Conservation (phyloP, 2,329 filamentous ascomycete genomes). For the Paraconiothyrium brasiliense region DNA sequence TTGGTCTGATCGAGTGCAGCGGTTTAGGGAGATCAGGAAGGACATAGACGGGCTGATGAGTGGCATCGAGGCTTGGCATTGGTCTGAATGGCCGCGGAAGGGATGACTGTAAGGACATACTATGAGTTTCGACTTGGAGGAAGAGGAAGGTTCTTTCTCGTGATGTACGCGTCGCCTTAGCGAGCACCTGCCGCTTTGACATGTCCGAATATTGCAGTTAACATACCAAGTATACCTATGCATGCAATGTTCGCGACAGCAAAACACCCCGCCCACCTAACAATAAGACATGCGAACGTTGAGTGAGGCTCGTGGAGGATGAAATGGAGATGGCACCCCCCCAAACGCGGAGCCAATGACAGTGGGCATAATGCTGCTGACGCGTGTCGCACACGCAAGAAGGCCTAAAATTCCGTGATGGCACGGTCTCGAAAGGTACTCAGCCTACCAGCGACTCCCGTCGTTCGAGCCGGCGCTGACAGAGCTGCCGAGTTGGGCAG, state of each 20-base stretch:
- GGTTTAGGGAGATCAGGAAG: neutral
- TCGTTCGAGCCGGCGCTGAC: conserved; percentile 9
- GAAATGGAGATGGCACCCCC: neutral
- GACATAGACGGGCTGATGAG: neutral
- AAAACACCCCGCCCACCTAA: no score
- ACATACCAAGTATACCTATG: no score
- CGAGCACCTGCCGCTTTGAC: no score
- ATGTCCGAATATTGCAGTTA: no score
- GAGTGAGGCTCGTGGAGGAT: neutral
- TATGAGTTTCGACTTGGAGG: no score
- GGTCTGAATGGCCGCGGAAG: neutral
- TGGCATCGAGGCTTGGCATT: neutral
- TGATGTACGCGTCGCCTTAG: no score
- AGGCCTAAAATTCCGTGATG: conserved; percentile 1
- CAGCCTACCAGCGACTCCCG: conserved; percentile 5
- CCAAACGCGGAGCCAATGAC: conserved; percentile 6
- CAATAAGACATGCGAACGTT: no score
- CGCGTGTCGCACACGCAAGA: conserved; percentile 9
- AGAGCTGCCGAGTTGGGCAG: conserved; percentile 6
- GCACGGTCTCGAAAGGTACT: neutral
- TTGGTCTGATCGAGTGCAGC: neutral
- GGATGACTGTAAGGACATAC: no score
- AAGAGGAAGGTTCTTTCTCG: no score
- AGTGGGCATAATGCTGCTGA: conserved; percentile 2
- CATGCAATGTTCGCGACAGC: no score